Conservation (phyloP, 2,329 filamentous ascomycete genomes). For the Fusarium heterosporum region DNA sequence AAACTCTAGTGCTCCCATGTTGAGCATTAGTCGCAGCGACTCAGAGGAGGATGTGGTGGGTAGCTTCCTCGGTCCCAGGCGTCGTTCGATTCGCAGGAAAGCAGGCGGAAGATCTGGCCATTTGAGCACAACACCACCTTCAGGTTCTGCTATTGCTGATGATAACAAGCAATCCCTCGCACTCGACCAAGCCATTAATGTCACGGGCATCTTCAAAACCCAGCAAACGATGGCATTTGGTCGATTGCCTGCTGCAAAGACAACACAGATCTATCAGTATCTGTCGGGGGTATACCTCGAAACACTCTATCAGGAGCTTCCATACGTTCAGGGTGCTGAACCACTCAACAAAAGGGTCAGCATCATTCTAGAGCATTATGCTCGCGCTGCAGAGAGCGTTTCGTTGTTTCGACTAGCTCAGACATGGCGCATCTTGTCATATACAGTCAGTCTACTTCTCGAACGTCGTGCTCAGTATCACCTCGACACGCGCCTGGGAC, state of each 20-base stretch:
- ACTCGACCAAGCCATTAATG: slow-evolving; percentile 68
- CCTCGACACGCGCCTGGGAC: slow-evolving; percentile 60
- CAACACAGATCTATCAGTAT: slow-evolving; percentile 66
- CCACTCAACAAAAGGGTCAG: slow-evolving; percentile 61
- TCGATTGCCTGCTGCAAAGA: slow-evolving; percentile 63
- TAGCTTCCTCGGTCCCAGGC: slow-evolving; percentile 66
- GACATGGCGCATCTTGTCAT: slow-evolving; percentile 72
- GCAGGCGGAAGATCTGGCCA: slow-evolving; percentile 58
- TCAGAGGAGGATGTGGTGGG: slow-evolving; percentile 74
- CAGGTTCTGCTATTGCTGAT: slow-evolving; percentile 49
- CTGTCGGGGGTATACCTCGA: slow-evolving; percentile 68
- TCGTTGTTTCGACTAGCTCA: slow-evolving; percentile 71
- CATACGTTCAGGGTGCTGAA: slow-evolving; percentile 52
- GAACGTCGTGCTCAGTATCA: slow-evolving; percentile 68
- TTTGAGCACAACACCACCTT: slow-evolving; percentile 68
- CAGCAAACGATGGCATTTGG: slow-evolving; percentile 74
- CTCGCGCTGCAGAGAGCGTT: slow-evolving; percentile 66
- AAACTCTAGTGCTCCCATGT: slow-evolving; percentile 61
- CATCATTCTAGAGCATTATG: slow-evolving; percentile 67
- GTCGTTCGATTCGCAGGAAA: slow-evolving; percentile 55
- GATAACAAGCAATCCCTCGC: slow-evolving; percentile 59
- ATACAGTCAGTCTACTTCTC: slow-evolving; percentile 66
- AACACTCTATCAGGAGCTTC: slow-evolving; percentile 63
- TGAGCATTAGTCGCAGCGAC: slow-evolving; percentile 70
- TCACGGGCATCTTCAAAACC: slow-evolving; percentile 67